Conservation (phyloP, 805 yeast genomes). For the Myxozyma geophila region DNA sequence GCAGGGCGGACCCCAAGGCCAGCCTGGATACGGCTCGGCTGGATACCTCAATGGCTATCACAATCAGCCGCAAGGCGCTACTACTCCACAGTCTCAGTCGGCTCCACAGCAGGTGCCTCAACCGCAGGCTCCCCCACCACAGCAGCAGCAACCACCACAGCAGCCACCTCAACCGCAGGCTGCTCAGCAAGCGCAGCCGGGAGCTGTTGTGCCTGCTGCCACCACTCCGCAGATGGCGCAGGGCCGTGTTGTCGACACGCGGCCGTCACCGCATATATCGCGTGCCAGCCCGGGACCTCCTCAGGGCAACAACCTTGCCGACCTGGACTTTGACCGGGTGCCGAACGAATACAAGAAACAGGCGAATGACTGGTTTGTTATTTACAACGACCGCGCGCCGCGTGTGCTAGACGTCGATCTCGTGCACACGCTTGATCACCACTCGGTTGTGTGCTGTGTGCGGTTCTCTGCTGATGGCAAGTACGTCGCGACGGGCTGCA, state of each 20-base stretch:
- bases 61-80: constrained; percentile 24
- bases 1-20: constrained; percentile 18
- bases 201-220: constrained; percentile 21
- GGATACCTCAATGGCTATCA: constrained; percentile 35
- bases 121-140: neutral
- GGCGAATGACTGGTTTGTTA: constrained; percentile 80
- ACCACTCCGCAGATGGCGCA: constrained; percentile 33
- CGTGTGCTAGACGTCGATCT: constrained; percentile 80
- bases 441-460: constrained; percentile 96
- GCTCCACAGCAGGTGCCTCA: constrained; percentile 18
- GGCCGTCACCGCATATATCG: constrained; percentile 31
- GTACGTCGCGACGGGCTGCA: constrained; percentile 94
- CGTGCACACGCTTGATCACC: constrained; percentile 87
- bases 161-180: constrained; percentile 5
- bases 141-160: constrained; percentile 11
- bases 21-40: constrained; percentile 33
- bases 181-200: constrained; percentile 15
- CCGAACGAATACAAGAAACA: constrained; percentile 79
- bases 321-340: constrained; percentile 77
- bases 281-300: constrained; percentile 36
- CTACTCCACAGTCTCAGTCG: constrained; percentile 6
- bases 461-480: constrained; percentile 90
- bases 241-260: constrained; percentile 22
- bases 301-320: constrained; percentile 49
- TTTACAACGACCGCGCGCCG: constrained; percentile 87